Conservation (phyloP, 2,329 filamentous ascomycete genomes). For the Aspergillus sp. region DNA sequence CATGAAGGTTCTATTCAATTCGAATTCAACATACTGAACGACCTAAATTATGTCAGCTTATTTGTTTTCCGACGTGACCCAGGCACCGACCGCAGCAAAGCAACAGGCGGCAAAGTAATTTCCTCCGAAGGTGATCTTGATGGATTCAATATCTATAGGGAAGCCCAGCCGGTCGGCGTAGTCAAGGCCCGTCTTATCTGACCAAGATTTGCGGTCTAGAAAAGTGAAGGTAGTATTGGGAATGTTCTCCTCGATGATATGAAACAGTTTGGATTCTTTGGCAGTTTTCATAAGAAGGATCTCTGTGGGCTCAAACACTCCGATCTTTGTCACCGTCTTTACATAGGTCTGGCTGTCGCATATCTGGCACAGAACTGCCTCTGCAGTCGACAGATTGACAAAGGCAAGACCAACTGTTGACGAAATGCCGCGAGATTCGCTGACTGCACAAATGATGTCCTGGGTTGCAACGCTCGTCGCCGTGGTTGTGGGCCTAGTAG, state of each 20-base stretch:
- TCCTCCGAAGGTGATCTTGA: slow-evolving; percentile 76
- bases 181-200: slow-evolving; percentile 72
- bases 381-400: slow-evolving; percentile 80
- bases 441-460: slow-evolving; percentile 82
- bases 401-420: slow-evolving; percentile 84
- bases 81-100: slow-evolving; percentile 67
- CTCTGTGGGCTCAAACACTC: slow-evolving; percentile 74
- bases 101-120: slow-evolving; percentile 85
- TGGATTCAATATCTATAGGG: slow-evolving; percentile 72
- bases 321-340: slow-evolving; percentile 81
- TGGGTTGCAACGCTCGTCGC: slow-evolving; percentile 59
- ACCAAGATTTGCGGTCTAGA: slow-evolving; percentile 79
- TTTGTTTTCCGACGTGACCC: not conserved
- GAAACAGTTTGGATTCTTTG: slow-evolving; percentile 73
- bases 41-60: slow-evolving; percentile 52
- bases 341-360: slow-evolving; percentile 92
- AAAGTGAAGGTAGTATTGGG: slow-evolving; percentile 61
- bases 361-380: slow-evolving; percentile 84
- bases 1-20: slow-evolving; percentile 67
- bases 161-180: slow-evolving; percentile 79
- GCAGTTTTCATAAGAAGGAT: slow-evolving; percentile 75
- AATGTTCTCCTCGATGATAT: slow-evolving; percentile 71
- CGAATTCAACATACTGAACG: slow-evolving; percentile 75
- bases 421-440: slow-evolving; percentile 81
- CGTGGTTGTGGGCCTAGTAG: slow-evolving; percentile 50